Evolutionary conservation across 2,329 filamentous ascomycete genomes (phyloP).

Genomic region (Coniochaeta sp.): DNA sequence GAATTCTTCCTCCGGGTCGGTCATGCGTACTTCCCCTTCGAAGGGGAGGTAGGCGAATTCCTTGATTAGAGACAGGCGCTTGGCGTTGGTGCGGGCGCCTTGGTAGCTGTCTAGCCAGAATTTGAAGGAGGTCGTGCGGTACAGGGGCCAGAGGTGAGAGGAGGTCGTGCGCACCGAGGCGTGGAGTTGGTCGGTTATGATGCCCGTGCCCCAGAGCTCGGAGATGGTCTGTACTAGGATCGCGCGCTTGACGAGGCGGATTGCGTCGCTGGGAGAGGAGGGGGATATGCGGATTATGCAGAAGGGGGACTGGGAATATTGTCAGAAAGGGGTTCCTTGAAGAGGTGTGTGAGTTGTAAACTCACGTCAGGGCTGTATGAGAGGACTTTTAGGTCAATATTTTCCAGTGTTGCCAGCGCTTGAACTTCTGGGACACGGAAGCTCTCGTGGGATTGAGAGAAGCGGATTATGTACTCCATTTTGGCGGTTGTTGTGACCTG

Average conservation of each 20-base stretch:
- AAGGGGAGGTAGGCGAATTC: conserved; percentile 74
- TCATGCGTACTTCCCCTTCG: conserved; percentile 70
- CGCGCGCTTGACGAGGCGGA: conserved; percentile 62
- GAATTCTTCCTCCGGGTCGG: conserved; percentile 66
- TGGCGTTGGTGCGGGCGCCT: conserved; percentile 55
- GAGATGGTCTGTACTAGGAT: conserved; percentile 79
- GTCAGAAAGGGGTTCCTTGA: conserved; percentile 3
- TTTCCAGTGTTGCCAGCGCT: conserved; percentile 65
- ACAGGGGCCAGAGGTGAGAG: conserved; percentile 58
- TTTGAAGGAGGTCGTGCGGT: conserved; percentile 64
- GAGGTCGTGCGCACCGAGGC: conserved; percentile 53
- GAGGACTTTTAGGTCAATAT: conserved; percentile 64
- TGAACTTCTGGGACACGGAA: conserved; percentile 82
- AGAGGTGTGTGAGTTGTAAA: conserved; percentile 9
- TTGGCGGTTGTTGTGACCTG: conserved; percentile 1
- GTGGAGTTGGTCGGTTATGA: conserved; percentile 63
- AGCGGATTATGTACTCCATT: conserved; percentile 81
- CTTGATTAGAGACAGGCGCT: conserved; percentile 72
- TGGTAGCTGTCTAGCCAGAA: conserved; percentile 81
- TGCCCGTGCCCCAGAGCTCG: conserved; percentile 78
- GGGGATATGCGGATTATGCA: conserved; percentile 68
- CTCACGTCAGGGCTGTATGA: conserved; percentile 68
- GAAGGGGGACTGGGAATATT: conserved; percentile 64
- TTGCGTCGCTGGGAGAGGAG: conserved; percentile 56
- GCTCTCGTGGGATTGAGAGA: conserved; percentile 84